These are phyloP conservation scores for Ormosia emarginata DNA, from an alignment of 306 rosid species.

Conservation along the genomic window DNA sequence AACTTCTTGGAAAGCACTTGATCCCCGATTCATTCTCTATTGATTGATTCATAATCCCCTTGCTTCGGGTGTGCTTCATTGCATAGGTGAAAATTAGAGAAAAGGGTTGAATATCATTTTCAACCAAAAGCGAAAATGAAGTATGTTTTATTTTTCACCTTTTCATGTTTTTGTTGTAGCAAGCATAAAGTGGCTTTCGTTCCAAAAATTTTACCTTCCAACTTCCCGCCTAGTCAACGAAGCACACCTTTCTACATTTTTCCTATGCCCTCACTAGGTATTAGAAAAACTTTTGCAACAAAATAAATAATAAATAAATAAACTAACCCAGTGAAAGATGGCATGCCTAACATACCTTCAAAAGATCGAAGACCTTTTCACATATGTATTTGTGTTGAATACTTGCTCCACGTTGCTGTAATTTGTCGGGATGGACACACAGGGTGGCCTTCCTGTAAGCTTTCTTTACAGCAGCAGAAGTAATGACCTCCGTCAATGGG, in stretches of 20 bases:
- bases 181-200: not conserved
- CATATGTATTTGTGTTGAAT: conserved; percentile 79
- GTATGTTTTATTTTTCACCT: not conserved
- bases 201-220: not conserved
- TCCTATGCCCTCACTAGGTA: not conserved
- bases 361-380: conserved; percentile 85
- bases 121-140: not conserved
- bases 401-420: conserved; percentile 83
- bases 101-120: not conserved
- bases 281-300: not conserved
- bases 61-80: not conserved
- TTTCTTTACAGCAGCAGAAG: conserved; percentile 76
- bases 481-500: conserved; percentile 79
- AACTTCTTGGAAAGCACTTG: not conserved
- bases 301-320: not conserved
- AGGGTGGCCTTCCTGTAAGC: conserved; percentile 88
- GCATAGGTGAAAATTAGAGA: not conserved
- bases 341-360: conserved; percentile 56
- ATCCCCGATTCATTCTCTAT: not conserved
- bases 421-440: conserved; percentile 85
- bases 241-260: not conserved
- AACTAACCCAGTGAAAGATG: not conserved
- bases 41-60: not conserved
- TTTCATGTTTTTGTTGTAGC: not conserved
- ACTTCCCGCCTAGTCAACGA: not conserved